Base-by-base conservation (phyloP, 768 basidiomycete genomes). In the Termitomyces sp. region DNA sequence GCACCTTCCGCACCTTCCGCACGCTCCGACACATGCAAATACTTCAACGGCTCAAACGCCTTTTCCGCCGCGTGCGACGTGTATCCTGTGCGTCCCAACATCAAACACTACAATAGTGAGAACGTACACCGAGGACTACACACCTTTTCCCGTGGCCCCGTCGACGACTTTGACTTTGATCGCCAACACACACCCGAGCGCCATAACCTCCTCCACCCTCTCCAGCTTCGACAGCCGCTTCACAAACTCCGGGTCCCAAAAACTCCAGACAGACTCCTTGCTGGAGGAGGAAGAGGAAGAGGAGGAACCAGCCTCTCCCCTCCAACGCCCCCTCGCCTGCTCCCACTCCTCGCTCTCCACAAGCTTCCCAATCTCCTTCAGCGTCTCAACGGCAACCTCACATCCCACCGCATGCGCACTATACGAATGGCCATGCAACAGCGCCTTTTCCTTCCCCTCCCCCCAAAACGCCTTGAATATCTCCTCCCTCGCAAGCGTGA, bases 351-450 rank as follows among this genome's bases (percentile, higher is more conserved):
- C 79, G 58, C 80, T 77, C 32, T 63, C 58, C 24, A 82, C 69
- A 43, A 76, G 60, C 45, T 75, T 75, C 50, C 87, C 85, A 8
- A 95, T 67, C 58, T 89, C 73, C 35, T 81, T 75, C 43, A 98
- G 75, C 3, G 94, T 83, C 70, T 86, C 83, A 63, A 87, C 87
- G 0, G 96, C 96, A 13, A 97, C 91, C 61, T 90, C 87, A 70
- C 96, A 98, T 0, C 94, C 96, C 40, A 97, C 79, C 0, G 96
- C 84, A 68, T 97, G 92, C 3, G 96, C 96, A 0, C 93, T 97
- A 70, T 98, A 98, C 57, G 90, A 93, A 69, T 98, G 96, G 0
- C 96, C 96, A 60, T 98, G 96, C 2, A 98, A 75, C 14, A 98
- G 75, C 16, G 96, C 94, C 60, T 90, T 83, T n/a, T 79, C 80